Conservation (phyloP, 208 protist species). For the Trypanosoma brucei region DNA sequence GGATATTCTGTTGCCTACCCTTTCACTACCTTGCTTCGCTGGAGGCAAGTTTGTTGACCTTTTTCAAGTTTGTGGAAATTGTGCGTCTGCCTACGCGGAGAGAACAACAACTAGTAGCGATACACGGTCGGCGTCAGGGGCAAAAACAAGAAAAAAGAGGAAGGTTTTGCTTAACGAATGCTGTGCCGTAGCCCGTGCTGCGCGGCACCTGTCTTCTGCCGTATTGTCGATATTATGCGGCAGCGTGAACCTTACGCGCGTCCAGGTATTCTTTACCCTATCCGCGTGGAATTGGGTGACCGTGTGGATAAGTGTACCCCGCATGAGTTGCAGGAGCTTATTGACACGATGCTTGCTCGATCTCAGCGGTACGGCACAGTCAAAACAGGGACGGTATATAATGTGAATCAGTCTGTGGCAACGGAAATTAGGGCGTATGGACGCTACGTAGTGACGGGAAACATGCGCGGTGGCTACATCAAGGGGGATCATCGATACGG, state of each 20-base stretch:
- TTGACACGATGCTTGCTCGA: constrained; percentile 59
- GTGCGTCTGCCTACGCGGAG: no score
- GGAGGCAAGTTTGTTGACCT: no score
- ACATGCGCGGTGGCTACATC: constrained; percentile 83
- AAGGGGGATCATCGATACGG: constrained; percentile 84
- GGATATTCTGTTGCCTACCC: no score
- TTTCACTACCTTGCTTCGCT: no score
- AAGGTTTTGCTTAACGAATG: constrained; percentile 7
- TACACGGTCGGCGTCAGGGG: background rate
- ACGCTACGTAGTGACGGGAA: constrained; percentile 79
- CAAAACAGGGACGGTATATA: constrained; percentile 67
- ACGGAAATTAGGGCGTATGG: constrained; percentile 58
- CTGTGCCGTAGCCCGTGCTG: constrained; percentile 13
- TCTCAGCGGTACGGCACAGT: constrained; percentile 71
- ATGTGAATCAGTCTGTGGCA: constrained; percentile 54
- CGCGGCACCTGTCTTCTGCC: constrained; percentile 69
- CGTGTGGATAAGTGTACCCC: constrained; percentile 57
- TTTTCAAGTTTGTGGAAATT: no score
- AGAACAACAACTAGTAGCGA: no score
- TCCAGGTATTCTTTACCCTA: constrained; percentile 69
- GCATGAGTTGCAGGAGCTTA: constrained; percentile 53
- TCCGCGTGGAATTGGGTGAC: constrained; percentile 72
- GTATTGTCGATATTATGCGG: constrained; percentile 73
- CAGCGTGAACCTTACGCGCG: constrained; percentile 59
- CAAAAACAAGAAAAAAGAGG: background rate